Conservation (phyloP, 345 rosid genomes). For the Citrus cavaleriei region DNA sequence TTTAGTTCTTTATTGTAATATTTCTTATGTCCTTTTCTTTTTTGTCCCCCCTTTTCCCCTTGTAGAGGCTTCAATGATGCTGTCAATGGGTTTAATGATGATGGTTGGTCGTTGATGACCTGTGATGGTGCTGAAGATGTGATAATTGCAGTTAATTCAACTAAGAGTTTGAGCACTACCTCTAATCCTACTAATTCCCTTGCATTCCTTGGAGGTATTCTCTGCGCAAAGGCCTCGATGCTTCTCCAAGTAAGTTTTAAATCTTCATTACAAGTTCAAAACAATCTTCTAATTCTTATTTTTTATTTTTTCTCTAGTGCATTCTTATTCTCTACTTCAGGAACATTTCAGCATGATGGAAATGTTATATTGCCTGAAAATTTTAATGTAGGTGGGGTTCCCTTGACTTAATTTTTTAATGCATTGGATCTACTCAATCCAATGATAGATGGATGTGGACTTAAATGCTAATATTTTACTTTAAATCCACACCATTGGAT, state of each 20-base stretch:
- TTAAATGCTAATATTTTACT: no score
- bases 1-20: background rate
- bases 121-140: conserved; percentile 95
- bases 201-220: conserved; percentile 79
- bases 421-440: no score
- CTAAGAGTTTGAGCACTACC: conserved; percentile 50
- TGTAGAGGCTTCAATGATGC: conserved; percentile 93
- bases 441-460: no score
- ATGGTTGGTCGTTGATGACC: conserved; percentile 85
- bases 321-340: background rate
- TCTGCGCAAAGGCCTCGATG: conserved; percentile 99
- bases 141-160: conserved; percentile 71
- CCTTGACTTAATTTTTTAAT: no score
- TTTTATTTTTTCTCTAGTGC: background rate
- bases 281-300: background rate
- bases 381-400: no score
- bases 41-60: background rate
- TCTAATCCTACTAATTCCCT: conserved; percentile 53
- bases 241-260: conserved; percentile 68
- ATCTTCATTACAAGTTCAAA: background rate
- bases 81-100: conserved; percentile 87
- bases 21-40: background rate
- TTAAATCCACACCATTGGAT: no score
- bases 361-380: background rate
- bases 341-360: background rate